Evolutionary conservation across 176 grass and related monocot genomes (phyloP), one percentile per base, ranked within the genome.

Genomic region (Aegilops sharonensis): DNA sequence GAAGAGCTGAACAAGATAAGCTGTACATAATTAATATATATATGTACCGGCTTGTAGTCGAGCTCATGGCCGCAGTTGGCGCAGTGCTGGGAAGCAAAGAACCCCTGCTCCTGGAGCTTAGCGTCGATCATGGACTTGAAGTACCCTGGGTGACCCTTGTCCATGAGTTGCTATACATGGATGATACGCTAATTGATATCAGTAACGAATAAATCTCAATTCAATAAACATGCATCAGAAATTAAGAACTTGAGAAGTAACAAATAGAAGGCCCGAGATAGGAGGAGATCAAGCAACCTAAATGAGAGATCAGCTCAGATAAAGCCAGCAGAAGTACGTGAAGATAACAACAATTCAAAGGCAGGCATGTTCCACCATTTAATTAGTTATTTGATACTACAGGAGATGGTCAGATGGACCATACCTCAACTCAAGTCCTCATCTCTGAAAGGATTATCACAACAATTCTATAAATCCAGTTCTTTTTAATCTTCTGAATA

Each of bases 41-140:
- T 17, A 14, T 27, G 27, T 90, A 97, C 95, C 91, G 60, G 82
- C 67, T 88, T 93, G 87, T 64, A 80, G 52, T 83, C 71, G 9
- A 91, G 60, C 40, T 79, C 85, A 84, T 97, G 85, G n/a, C 87
- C 85, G 13, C 95, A 97, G 86, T 75, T 90, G 27, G 89, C 82
- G 59, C 95, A 97, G 35, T 78, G 60, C 68, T 81, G 39, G 17
- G 60, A 72, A 27, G 84, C 36, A 7, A 40, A 54, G 45, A 82
- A 87, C 70, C 27, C 79, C 78, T 86, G 79, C n/a, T 88, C 87
- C 40, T 95, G 73, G n/a, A 86, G 75, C 76, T 95, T 93, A 3
- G 47, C 80, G 23, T 79, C 89, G 12, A 56, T 65, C 57, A 56
- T 72, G 42, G 54, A 45, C 24, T 75, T 65, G 32, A 40, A 74